A percentile compares a stretch with the other conserved stretches of the same genome.
Evolutionary conservation across 116 monocot species (phyloP).

Genomic region (Papilionanthe hybrid): DNA sequence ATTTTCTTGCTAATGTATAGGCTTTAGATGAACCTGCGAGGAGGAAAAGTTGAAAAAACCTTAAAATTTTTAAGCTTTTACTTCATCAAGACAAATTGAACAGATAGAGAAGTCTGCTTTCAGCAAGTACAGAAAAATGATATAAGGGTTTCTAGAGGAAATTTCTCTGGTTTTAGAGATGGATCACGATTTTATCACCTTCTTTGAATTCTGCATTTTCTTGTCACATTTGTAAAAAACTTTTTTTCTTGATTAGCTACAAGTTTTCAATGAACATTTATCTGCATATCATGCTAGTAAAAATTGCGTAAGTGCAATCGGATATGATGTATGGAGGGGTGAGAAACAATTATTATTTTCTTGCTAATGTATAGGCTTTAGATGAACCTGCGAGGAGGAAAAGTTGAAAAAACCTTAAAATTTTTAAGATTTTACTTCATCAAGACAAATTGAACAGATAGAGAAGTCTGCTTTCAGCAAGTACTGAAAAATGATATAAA

Average conservation of each 20-base stretch:
- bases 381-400: not conserved
- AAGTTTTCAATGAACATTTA: not conserved
- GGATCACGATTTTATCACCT: no score
- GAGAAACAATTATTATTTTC: not conserved
- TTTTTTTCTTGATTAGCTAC: not conserved
- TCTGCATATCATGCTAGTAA: not conserved
- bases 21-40: not conserved
- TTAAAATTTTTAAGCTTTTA: no score
- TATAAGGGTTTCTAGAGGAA: no score
- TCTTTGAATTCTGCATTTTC: no score
- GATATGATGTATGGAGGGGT: not conserved
- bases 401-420: not conserved
- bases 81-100: no score
- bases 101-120: no score
- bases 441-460: no score
- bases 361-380: not conserved
- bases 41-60: not conserved
- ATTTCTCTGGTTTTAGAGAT: no score
- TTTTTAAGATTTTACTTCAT: no score
- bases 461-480: no score
- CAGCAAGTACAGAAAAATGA: no score
- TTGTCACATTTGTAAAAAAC: not conserved
- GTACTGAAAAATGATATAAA: no score
- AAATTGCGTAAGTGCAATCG: not conserved
- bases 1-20: not conserved